Evolutionary conservation across 1,139 yeast genomes (phyloP).

Genomic region (Wickerhamomyces sp.): DNA sequence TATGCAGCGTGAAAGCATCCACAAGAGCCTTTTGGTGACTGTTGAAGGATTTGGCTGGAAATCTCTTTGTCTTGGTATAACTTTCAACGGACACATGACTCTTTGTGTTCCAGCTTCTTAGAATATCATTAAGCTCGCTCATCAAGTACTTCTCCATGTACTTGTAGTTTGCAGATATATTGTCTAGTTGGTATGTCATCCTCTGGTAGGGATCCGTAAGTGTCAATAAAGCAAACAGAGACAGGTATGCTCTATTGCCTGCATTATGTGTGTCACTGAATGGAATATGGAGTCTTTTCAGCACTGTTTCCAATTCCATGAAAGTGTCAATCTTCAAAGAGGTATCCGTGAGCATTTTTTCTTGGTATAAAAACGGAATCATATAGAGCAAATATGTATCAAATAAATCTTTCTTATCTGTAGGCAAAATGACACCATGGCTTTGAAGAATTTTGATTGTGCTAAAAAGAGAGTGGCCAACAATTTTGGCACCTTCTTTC

Average conservation of each 20-base stretch:
- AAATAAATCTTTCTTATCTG: constrained; percentile 14
- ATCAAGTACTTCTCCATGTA: constrained; percentile 11
- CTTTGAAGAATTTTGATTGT: constrained; percentile 47
- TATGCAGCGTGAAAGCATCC: background rate
- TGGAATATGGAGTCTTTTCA: constrained; percentile 49
- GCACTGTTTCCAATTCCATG: constrained; percentile 45
- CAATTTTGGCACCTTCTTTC: constrained; percentile 27
- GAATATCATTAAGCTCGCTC: constrained; percentile 3
- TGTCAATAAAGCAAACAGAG: constrained; percentile 30
- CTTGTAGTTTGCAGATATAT: constrained; percentile 8
- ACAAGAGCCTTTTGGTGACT: background rate
- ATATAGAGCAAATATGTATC: constrained; percentile 11
- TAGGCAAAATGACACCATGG: constrained; percentile 43
- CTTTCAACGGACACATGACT: constrained; percentile 2
- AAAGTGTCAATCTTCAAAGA: constrained; percentile 4
- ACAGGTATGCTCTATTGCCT: constrained; percentile 71
- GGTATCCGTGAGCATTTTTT: constrained; percentile 1
- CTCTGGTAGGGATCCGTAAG: constrained; percentile 16
- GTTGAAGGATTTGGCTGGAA: background rate
- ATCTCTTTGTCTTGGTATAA: background rate
- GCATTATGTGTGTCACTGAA: constrained; percentile 65
- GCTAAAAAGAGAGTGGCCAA: constrained; percentile 63
- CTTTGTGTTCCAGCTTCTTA: constrained; percentile 1
- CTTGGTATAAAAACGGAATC: constrained; percentile 9
- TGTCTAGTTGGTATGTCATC: constrained; percentile 10